Base-by-base conservation (phyloP, 495 filamentous ascomycete genomes). In the Penicillium psychrofluorescens region DNA sequence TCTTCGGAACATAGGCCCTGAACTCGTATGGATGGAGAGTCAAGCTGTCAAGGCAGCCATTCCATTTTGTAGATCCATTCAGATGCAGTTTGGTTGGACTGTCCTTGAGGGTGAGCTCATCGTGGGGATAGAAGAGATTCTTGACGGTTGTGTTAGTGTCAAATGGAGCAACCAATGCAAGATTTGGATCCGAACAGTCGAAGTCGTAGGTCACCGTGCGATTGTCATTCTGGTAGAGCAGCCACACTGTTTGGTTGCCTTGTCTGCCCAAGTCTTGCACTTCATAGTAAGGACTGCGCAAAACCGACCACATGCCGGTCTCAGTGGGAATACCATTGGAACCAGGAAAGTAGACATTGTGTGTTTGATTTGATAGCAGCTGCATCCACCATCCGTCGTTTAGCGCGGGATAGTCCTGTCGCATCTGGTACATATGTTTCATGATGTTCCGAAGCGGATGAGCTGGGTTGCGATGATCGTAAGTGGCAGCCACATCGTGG, bases 401-500 rank as follows among this genome's bases (percentile, higher is more conserved):
- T 15, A 88, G 56, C 0, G 78, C 75, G 0, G 78, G 79, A 36
- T 70, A 79, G 11, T 73, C 58, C 7, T 76, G 52, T 39, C 84
- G 76, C 52, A 87, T 65, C 38, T 78, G 67, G 44, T 78, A 86
- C 74, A 84, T 84, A 41, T 75, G 66, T 57, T 83, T 84, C 54
- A 86, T 68, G 38, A 83, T 77, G 50, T 83, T 85, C 38, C 81
- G 70, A 22, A 86, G 50, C 2, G 78, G 80, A 43, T 84, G 78
- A 10, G 83, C 75, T 0, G 84, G 81, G 57, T 88, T 81, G 8
- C 84, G 75, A 54, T 88, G 84, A 51, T 88, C 84, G 34, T 78
- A 77, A 12, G 70, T 75, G 37, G 78, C 73, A 2, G 49, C 43
- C 6, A 73, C 64, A 48, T 88, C 84, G 8, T 79, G 37, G 48